These are phyloP conservation scores for Umbilicus rupestris DNA, from an alignment of 164 flowering plant genomes.

Conservation along the genomic window DNA sequence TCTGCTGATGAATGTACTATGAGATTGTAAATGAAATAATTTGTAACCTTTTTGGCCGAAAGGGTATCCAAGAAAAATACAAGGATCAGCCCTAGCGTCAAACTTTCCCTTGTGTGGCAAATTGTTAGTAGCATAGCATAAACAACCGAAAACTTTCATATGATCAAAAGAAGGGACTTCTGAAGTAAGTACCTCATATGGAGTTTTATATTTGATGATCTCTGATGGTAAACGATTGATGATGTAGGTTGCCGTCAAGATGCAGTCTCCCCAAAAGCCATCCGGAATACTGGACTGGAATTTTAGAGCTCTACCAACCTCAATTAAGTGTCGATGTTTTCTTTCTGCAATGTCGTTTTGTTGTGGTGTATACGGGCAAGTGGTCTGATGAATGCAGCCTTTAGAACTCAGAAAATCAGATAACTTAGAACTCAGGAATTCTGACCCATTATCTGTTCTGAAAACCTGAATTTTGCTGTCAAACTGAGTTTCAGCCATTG, in stretches of 20 bases:
- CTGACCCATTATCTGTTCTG: background rate
- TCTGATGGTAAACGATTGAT: background rate
- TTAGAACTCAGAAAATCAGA: background rate
- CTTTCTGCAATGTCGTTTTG: background rate
- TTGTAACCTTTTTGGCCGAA: background rate
- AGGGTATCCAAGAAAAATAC: background rate
- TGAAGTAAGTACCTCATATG: background rate
- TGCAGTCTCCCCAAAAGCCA: background rate
- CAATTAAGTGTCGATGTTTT: background rate
- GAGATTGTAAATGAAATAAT: background rate
- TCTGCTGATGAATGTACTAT: background rate
- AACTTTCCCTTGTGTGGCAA: background rate
- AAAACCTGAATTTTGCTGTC: background rate
- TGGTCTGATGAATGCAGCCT: background rate
- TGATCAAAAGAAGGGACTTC: background rate
- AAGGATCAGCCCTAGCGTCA: background rate
- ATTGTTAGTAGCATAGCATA: background rate
- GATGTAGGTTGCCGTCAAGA: background rate
- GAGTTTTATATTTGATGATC: background rate
- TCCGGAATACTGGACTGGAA: background rate
- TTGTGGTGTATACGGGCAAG: background rate
- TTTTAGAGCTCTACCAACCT: background rate
- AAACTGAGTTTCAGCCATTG: background rate
- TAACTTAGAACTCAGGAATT: background rate
- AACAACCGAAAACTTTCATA: background rate